Percentiles rank a stretch among this genome's conserved stretches.
These are phyloP conservation scores for Talaromyces sp. DNA, from an alignment of 2,329 filamentous ascomycete genomes.

Conservation along the genomic window DNA sequence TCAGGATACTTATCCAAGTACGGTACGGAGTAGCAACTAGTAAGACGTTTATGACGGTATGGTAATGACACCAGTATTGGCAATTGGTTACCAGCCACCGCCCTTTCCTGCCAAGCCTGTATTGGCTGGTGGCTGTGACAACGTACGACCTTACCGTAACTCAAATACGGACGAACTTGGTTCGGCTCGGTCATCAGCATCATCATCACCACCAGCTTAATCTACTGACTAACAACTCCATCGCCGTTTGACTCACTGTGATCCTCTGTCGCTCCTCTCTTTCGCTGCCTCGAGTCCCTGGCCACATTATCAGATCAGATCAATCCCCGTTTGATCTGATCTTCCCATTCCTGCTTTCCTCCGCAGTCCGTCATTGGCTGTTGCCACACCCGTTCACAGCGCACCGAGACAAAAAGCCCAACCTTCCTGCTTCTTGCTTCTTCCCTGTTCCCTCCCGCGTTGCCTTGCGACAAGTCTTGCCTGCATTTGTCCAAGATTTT, in stretches of 20 bases:
- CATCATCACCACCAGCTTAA: neutral
- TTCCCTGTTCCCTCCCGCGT: neutral
- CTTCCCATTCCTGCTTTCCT: neutral
- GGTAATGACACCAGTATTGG: neutral
- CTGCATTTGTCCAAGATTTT: neutral
- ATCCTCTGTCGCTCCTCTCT: neutral
- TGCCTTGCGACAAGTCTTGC: neutral
- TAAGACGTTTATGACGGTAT: too few relatives aligned
- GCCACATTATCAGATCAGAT: neutral
- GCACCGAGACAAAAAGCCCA: slow-evolving; percentile 1
- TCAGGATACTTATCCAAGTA: too few relatives aligned
- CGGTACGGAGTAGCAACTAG: too few relatives aligned
- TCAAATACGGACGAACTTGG: neutral
- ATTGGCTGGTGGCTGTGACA: slow-evolving; percentile 1
- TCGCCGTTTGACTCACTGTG: neutral
- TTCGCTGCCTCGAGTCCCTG: neutral
- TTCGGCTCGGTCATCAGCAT: neutral
- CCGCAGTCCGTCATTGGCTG: neutral
- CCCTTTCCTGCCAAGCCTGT: neutral
- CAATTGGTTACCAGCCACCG: neutral
- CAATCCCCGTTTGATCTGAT: neutral
- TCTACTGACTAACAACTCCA: neutral
- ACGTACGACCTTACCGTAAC: neutral
- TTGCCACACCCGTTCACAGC: slow-evolving; percentile 1
- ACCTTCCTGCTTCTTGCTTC: slow-evolving; percentile 3